Conservation (phyloP, 192 early-diverging fungal species). For the Coemansia sp. region DNA sequence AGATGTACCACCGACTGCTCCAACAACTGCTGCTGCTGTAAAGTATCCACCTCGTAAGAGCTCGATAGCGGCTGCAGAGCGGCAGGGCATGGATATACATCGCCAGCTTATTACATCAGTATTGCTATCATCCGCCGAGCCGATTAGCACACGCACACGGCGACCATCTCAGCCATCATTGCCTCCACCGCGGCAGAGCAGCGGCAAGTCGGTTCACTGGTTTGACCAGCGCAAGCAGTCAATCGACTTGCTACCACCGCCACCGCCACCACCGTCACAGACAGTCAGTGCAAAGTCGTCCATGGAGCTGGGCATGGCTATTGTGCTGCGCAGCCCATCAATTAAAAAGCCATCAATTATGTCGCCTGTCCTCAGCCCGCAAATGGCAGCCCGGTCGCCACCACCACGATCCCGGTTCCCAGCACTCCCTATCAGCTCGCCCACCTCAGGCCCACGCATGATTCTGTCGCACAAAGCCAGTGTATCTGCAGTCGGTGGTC, state of each 20-base stretch:
- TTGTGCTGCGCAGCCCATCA: conserved; percentile 47
- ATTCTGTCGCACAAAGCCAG: conserved; percentile 43
- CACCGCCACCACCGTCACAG: background rate
- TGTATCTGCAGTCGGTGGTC: conserved; percentile 43
- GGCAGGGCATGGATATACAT: conserved; percentile 2
- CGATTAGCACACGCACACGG: conserved; percentile 5
- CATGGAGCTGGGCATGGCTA: conserved; percentile 39
- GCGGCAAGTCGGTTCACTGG: conserved; percentile 44
- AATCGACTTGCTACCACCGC: background rate
- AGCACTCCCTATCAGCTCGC: conserved; percentile 12
- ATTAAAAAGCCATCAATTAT: conserved; percentile 23
- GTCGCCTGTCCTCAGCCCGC: conserved; percentile 17
- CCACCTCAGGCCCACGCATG: conserved; percentile 16
- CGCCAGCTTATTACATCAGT: conserved; percentile 18
- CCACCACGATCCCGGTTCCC: conserved; percentile 6
- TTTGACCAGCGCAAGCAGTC: conserved; percentile 19
- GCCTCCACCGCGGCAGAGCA: background rate
- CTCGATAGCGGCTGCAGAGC: conserved; percentile 11
- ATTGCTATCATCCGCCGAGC: background rate
- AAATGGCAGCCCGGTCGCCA: background rate
- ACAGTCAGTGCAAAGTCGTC: conserved; percentile 30
- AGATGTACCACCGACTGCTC: conserved; percentile 4
- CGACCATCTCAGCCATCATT: background rate
- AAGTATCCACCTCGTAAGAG: conserved; percentile 30
- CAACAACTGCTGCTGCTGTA: background rate